These are phyloP conservation scores for Mortierella sp. DNA, from an alignment of 371 early-diverging fungal genomes.

Conservation along the genomic window DNA sequence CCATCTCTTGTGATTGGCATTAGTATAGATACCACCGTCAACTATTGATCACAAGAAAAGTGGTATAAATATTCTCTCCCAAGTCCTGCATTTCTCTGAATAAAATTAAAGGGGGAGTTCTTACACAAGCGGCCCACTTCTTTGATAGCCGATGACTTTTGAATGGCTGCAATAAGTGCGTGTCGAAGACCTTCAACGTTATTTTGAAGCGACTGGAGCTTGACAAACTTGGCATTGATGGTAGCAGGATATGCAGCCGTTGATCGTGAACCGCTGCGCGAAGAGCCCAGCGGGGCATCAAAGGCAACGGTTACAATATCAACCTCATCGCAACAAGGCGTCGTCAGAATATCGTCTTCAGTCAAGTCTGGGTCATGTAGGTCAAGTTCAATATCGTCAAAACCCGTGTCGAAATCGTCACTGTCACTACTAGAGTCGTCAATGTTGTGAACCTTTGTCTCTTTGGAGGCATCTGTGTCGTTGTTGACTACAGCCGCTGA, in stretches of 20 bases:
- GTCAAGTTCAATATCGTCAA: no score
- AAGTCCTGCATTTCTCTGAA: no score
- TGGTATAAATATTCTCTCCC: no score
- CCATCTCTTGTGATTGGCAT: conserved; percentile 48
- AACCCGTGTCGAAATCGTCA: no score
- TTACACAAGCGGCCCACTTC: conserved; percentile 38
- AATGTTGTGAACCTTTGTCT: neutral
- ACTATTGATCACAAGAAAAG: conserved; percentile 9
- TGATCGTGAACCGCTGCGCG: conserved; percentile 1
- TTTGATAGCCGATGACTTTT: conserved; percentile 25
- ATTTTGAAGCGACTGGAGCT: conserved; percentile 24
- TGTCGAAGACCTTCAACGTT: conserved; percentile 36
- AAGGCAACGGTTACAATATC: conserved; percentile 8
- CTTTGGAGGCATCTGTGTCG: conserved; percentile 11
- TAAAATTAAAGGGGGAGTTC: neutral
- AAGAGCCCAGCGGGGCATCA: neutral
- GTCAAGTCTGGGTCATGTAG: no score
- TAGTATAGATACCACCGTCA: conserved; percentile 49
- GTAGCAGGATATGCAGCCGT: conserved; percentile 23
- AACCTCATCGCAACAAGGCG: no score
- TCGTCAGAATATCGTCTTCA: no score
- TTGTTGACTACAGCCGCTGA: neutral
- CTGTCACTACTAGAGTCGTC: no score
- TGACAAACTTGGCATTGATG: conserved; percentile 44
- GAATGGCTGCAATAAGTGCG: conserved; percentile 33